Evolutionary conservation across 345 rosid genomes (phyloP), one percentile per base, ranked within the genome.

Genomic region (Heritiera fomes): DNA sequence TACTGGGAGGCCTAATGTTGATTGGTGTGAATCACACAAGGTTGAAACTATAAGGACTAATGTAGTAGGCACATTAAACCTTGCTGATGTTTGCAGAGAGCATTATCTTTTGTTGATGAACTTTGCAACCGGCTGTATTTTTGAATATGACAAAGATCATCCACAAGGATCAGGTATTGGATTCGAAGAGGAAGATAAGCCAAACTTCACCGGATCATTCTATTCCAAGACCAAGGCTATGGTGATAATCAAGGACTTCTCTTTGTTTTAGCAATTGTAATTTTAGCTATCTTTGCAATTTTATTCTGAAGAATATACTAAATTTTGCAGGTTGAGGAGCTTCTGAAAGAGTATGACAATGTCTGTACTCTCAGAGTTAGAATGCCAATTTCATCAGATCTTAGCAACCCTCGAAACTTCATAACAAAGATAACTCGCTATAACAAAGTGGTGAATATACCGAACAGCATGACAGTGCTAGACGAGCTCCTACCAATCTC

Each of bases 221-320:
- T 90, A 85, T 83, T 88, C 91, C 1, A 88, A 84, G 81, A 88
- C 93, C 81, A 88, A 88, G 75, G 91, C 89, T 69, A 88, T 90
- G 93, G 91, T 90, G 86, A 82, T 2, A 43, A 10, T 60, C 4
- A 62, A 59, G 63, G 63, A 8, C 34, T 20, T 59, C 20, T 58
- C 62, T 58, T 18, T 10, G 5, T 5, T 47, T 50, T 49, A 17
- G 9, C 56, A 58, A 15, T 41, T 20, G 8, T 32, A 34, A 34
- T 34, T 14, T 15, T 38, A 73, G 8, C 30, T 11, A 23, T 53
- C 3, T 52, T 23, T 7, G 13, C 6, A 58, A 60, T 60, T 60
- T 11, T 10, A 10, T 62, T 1, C 40, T 61, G 7, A 11, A 61
- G 7, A 5, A 62, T 12, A 6, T 12, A 30, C 8, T 62, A 32